Percentiles rank a stretch among this genome's conserved stretches.
phyloP scores from a whole-genome alignment of 805 yeast species.

The Lipomyces anomalus region DNA sequence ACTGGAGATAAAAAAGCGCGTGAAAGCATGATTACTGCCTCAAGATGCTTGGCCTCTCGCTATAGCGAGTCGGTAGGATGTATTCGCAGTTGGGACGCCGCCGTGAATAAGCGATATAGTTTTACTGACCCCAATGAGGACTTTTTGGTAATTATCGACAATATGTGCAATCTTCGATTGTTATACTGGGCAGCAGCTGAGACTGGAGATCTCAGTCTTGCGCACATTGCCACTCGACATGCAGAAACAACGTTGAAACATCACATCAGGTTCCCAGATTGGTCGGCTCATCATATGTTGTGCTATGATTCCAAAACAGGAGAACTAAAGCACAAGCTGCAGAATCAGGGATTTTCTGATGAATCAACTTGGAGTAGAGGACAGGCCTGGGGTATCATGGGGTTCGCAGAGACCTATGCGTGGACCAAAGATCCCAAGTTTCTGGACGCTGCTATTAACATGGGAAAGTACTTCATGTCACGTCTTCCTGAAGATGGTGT shows the following conservation, averaged over 20 bases:
- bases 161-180: conserved; percentile 26
- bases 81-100: conserved; percentile 32
- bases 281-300: conserved; percentile 30
- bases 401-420: conserved; percentile 29
- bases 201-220: conserved; percentile 30
- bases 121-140: conserved; percentile 24
- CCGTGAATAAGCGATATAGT: conserved; percentile 23
- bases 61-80: conserved; percentile 27
- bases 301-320: conserved; percentile 30
- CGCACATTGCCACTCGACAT: conserved; percentile 32
- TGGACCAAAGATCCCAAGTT: conserved; percentile 30
- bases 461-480: conserved; percentile 28
- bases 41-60: conserved; percentile 30
- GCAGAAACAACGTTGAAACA: conserved; percentile 32
- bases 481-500: conserved; percentile 31
- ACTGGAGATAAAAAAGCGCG: conserved; percentile 22
- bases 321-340: conserved; percentile 26
- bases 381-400: conserved; percentile 34
- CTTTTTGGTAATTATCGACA: conserved; percentile 31
- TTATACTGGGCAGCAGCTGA: conserved; percentile 30
- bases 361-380: conserved; percentile 34
- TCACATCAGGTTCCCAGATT: conserved; percentile 28
- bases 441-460: conserved; percentile 29
- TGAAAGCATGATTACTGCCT: conserved; percentile 28
- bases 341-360: conserved; percentile 32